phyloP scores from a whole-genome alignment of 2,329 filamentous ascomycete species.

The Xylariaceae sp. region DNA sequence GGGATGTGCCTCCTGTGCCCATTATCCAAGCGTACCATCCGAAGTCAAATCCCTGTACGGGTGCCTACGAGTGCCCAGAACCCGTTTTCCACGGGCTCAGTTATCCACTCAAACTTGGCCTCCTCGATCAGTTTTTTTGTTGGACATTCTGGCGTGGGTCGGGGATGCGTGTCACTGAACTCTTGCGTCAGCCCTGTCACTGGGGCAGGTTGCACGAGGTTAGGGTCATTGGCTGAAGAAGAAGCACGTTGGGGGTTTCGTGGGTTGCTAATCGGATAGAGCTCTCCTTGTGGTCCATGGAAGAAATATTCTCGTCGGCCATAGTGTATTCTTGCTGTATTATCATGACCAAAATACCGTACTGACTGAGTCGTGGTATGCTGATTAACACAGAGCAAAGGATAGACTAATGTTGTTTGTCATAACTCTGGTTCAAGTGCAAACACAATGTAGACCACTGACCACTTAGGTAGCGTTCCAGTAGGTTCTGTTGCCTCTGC shows the following conservation, averaged over 20 bases:
- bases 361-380: background rate
- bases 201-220: too few relatives aligned
- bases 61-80: background rate
- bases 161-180: too few relatives aligned
- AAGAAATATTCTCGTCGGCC: too few relatives aligned
- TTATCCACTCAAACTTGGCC: background rate
- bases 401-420: background rate
- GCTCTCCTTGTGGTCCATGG: too few relatives aligned
- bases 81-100: background rate
- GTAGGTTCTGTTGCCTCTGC: too few relatives aligned
- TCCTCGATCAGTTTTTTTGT: background rate
- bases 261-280: too few relatives aligned
- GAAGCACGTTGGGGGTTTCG: too few relatives aligned
- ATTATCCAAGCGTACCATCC: background rate
- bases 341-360: background rate
- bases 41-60: conserved; percentile 1
- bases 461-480: too few relatives aligned
- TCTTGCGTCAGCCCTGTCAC: too few relatives aligned
- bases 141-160: too few relatives aligned
- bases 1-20: background rate
- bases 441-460: background rate
- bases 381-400: too few relatives aligned
- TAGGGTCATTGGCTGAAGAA: too few relatives aligned
- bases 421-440: background rate
- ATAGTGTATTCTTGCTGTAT: background rate